These are phyloP conservation scores for Murraya koenigii DNA, from an alignment of 345 rosid species.

Conservation along the genomic window DNA sequence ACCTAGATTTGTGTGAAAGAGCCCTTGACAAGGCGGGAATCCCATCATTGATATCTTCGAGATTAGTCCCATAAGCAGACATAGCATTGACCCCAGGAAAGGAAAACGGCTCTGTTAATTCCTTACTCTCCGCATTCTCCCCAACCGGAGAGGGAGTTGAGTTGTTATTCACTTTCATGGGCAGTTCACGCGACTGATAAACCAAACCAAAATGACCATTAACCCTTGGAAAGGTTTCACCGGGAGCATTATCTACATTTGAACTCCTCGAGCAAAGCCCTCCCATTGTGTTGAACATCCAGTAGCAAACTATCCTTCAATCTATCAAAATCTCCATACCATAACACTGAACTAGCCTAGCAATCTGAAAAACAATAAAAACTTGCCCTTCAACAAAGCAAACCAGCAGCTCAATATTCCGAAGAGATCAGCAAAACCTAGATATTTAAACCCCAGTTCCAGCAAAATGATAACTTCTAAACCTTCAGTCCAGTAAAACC, in stretches of 20 bases:
- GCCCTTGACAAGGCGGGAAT: constrained; percentile 72
- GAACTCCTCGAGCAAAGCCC: constrained; percentile 98
- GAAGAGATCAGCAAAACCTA: constrained; percentile 12
- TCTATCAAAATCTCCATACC: constrained; percentile 39
- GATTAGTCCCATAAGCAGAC: constrained; percentile 37
- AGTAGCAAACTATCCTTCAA: constrained; percentile 17
- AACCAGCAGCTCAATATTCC: constrained; percentile 2
- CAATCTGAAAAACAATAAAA: constrained; percentile 14
- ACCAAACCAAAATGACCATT: constrained; percentile 54
- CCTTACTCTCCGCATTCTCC: constrained; percentile 50
- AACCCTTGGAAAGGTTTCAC: constrained; percentile 63
- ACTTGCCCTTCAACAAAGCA: constrained; percentile 3
- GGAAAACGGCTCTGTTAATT: constrained; percentile 45
- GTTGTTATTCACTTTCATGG: constrained; percentile 33
- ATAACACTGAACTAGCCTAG: constrained; percentile 21
- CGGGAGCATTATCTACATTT: constrained; percentile 87
- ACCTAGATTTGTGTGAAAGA: constrained; percentile 67
- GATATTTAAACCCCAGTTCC: constrained; percentile 25
- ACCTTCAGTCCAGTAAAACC: constrained; percentile 56
- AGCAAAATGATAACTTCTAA: constrained; percentile 37
- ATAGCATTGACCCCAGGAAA: constrained; percentile 42
- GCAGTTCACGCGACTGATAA: constrained; percentile 46
- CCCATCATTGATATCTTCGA: constrained; percentile 59
- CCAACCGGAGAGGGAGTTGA: constrained; percentile 38
- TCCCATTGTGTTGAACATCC: constrained; percentile 61